A percentile compares a stretch with the other conserved stretches of the same genome.
These are phyloP conservation scores for Podospora bellae-mahoneyi DNA, from an alignment of 495 filamentous ascomycete genomes.

Conservation along the genomic window DNA sequence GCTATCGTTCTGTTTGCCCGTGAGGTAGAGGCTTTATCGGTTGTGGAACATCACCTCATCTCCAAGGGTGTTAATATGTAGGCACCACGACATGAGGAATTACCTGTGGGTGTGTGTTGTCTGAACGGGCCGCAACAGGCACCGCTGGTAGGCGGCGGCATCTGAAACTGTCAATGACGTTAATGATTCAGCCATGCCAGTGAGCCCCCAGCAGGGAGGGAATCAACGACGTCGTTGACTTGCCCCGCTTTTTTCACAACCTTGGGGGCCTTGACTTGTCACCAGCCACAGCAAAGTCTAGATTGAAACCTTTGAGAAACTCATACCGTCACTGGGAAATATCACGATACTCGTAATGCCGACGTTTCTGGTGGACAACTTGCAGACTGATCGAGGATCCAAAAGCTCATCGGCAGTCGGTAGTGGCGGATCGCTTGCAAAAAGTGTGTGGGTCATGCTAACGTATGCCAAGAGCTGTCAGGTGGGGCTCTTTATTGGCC, in stretches of 20 bases:
- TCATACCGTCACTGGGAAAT: background rate
- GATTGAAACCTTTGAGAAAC: background rate
- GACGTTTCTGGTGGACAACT: conserved; percentile 5
- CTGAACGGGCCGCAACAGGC: background rate
- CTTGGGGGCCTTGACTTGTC: background rate
- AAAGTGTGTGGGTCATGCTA: background rate
- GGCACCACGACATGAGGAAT: background rate
- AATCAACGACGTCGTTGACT: background rate
- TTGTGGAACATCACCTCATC: background rate
- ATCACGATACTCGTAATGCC: background rate
- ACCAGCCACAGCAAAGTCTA: background rate
- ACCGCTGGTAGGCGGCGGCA: background rate
- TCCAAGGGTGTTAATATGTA: background rate
- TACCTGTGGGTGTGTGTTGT: background rate
- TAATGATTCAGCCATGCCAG: background rate
- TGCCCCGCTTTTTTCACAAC: background rate
- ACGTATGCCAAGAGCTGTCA: conserved; percentile 12
- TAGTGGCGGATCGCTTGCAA: background rate
- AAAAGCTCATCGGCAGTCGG: background rate
- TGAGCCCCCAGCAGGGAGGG: background rate
- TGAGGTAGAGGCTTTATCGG: background rate
- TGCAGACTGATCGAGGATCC: background rate
- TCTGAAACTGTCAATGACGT: background rate
- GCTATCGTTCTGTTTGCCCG: background rate
- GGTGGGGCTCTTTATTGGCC: background rate